Conservation (phyloP, 768 basidiomycete genomes). For the Rhizopogon vesiculosus region DNA sequence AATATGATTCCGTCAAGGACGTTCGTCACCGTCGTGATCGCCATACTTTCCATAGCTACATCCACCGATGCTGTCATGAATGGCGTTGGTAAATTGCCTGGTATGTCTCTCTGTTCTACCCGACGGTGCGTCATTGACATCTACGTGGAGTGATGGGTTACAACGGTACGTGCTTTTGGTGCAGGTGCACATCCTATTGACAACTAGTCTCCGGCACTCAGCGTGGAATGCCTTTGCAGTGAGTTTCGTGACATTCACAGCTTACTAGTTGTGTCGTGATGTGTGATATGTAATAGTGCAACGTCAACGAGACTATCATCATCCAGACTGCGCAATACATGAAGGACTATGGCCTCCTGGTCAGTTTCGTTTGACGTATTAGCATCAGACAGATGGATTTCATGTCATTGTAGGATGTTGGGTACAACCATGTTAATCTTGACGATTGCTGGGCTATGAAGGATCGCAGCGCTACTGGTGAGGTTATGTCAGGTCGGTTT, state of each 20-base stretch:
- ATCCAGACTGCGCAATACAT: constrained; percentile 46
- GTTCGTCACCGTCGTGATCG: constrained; percentile 1
- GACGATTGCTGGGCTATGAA: constrained; percentile 64
- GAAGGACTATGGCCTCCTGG: constrained; percentile 48
- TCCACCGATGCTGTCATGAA: constrained; percentile 17
- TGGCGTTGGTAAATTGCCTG: constrained; percentile 28
- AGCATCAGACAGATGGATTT: not conserved
- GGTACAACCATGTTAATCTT: constrained; percentile 55
- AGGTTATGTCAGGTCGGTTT: constrained; percentile 50
- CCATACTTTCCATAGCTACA: constrained; percentile 9
- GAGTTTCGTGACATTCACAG: constrained; percentile 9
- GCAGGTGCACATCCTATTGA: not conserved
- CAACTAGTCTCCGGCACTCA: constrained; percentile 14
- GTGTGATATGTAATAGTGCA: constrained; percentile 36
- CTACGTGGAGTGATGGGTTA: constrained; percentile 24
- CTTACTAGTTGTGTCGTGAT: not conserved
- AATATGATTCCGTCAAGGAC: constrained; percentile 10
- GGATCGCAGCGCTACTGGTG: constrained; percentile 43
- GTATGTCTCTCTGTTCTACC: constrained; percentile 8
- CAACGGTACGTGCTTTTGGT: constrained; percentile 15
- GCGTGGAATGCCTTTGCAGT: constrained; percentile 69
- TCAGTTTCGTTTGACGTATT: constrained; percentile 12
- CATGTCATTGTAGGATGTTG: constrained; percentile 37
- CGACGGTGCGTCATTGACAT: constrained; percentile 4
- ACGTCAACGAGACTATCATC: constrained; percentile 49